Evolutionary conservation across 352 stramenopile genomes (phyloP), one percentile per base, ranked within the genome.

Genomic region (Phytophthora syringae): DNA sequence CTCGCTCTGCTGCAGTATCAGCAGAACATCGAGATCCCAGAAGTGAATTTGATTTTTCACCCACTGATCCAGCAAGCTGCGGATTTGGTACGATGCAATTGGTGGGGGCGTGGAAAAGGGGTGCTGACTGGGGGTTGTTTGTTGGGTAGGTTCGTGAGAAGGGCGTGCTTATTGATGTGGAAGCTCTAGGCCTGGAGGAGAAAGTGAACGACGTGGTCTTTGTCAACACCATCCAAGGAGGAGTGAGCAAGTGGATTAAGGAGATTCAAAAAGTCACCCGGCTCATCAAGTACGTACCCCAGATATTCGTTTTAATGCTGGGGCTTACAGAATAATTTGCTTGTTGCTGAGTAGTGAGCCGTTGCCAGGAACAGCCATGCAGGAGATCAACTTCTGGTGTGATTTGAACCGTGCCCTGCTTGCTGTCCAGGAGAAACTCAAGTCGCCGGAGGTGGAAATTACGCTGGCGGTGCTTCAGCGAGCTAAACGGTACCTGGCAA

Each of bases 371-470:
- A 95, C 86, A 12, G 80, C 90, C 12, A 93, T 96, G 56, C 93
- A 98, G 62, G 95, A 98, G 65, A 95, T 98, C 43, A 97, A 98
- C 67, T 98, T 98, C 68, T 98, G 95, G 95, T 92, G 80, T 47
- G 91, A 97, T 66, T 75, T 98, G 37, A 88, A 97, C 49, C 84
- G 92, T 30, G 91, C 94, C 1, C 67, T 98, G 32, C 64, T 95
- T 52, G 77, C 80, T 15, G 94, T 92, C 3, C 88, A 97, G 53
- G 75, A 89, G 28, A 96, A 94, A 59, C 66, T 97, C 1, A 83
- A 85, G 47, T 98, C 90, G 2, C 86, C 88, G 0, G 92, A 98
- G 58, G 88, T 98, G 22, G 89, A 97, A 59, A 90, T 98, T 59
- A 98, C 95, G 10, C 67, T 98, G 27, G 80, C 89, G 6, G 64